phyloP scores from a whole-genome alignment of 352 stramenopile species.

The Pythium dissotocum region DNA sequence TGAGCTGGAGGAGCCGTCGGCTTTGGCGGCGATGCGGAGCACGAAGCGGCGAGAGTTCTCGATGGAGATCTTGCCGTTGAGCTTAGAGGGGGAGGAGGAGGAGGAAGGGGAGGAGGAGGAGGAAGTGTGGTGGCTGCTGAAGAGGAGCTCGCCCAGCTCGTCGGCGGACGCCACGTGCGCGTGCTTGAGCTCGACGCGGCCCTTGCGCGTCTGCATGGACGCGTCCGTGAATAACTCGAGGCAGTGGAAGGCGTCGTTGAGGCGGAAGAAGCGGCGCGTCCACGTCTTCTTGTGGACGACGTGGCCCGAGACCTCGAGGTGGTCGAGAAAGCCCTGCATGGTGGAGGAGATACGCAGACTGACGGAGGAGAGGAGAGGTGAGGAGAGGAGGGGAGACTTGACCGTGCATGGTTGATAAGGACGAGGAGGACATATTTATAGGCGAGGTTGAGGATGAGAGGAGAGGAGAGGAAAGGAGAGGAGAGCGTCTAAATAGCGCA shows the following conservation, averaged over 20 bases:
- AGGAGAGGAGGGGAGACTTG: not conserved
- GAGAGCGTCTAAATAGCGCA: not conserved
- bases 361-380: not conserved
- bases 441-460: not conserved
- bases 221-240: slow-evolving; percentile 67
- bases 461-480: not conserved
- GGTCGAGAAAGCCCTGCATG: slow-evolving; percentile 70
- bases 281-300: slow-evolving; percentile 46
- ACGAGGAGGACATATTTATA: not conserved
- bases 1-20: slow-evolving; percentile 7
- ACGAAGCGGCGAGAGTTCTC: slow-evolving; percentile 71
- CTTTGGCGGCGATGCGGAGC: slow-evolving; percentile 44
- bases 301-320: slow-evolving; percentile 36
- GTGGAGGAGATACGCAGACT: not conserved
- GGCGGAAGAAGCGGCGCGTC: slow-evolving; percentile 46
- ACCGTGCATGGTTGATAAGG: not conserved
- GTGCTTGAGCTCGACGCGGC: slow-evolving; percentile 42
- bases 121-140: not conserved
- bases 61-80: slow-evolving; percentile 35
- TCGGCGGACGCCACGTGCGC: slow-evolving; percentile 51
- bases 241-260: slow-evolving; percentile 48
- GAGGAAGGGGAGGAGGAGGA: no score
- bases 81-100: not conserved
- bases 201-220: slow-evolving; percentile 39
- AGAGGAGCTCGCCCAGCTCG: slow-evolving; percentile 54